Conservation (phyloP, 306 rosid genomes). For the Medicago truncatula region MtrunA17r5.0-ANR NC_053046.1:17857501-17858000, state of each 20-base stretch:
- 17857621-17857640: constrained; percentile 30
- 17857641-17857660: constrained; percentile 30
- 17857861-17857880: background rate
- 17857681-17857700: constrained; percentile 21
- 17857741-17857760: constrained; percentile 28
- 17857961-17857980: constrained; percentile 9
- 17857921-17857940: background rate
- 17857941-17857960: background rate
- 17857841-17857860: background rate
- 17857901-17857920: too few relatives aligned
- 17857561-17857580: constrained; percentile 40
- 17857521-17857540: constrained; percentile 23
- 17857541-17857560: constrained; percentile 46
- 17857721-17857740: constrained; percentile 18
- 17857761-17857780: constrained; percentile 39
- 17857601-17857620: constrained; percentile 9
- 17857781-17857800: background rate
- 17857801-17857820: background rate
- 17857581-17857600: background rate
- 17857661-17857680: constrained; percentile 29
- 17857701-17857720: constrained; percentile 7
- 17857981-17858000: constrained; percentile 31
- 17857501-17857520: background rate
- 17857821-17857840: background rate
- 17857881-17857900: background rate